phyloP scores from a whole-genome alignment of 257 asterid genomes.

The Avicennia marina region DNA sequence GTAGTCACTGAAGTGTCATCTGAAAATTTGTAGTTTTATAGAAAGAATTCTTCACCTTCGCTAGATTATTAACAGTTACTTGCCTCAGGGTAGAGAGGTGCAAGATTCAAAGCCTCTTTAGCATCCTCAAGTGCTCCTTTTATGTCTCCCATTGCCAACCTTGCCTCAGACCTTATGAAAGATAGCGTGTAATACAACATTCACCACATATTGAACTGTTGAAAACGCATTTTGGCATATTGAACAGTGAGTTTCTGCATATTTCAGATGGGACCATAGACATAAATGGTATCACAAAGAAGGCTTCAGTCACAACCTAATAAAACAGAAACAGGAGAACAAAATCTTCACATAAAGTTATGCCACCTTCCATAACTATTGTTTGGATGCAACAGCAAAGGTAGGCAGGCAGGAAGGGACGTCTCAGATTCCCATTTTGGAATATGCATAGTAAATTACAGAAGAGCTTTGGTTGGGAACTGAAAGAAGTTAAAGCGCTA shows the following conservation, averaged over 20 bases:
- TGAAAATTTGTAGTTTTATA: too few relatives aligned
- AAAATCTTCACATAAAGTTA: neutral
- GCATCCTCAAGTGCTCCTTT: slow-evolving; percentile 75
- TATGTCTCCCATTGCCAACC: slow-evolving; percentile 56
- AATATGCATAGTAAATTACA: too few relatives aligned
- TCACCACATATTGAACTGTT: neutral
- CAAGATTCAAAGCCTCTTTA: slow-evolving; percentile 52
- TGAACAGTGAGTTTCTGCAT: neutral
- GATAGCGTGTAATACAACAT: slow-evolving; percentile 5
- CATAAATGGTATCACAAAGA: neutral
- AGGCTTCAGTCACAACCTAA: neutral
- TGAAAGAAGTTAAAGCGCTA: slow-evolving; percentile 11
- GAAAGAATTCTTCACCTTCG: too few relatives aligned
- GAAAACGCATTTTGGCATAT: neutral
- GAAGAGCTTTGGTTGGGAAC: slow-evolving; percentile 2
- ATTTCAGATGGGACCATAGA: neutral
- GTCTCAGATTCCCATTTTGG: neutral
- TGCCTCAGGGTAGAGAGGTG: slow-evolving; percentile 65
- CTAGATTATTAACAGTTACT: slow-evolving; percentile 14
- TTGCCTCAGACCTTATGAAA: slow-evolving; percentile 55
- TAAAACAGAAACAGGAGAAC: neutral
- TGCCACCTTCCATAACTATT: too few relatives aligned
- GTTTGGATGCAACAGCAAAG: too few relatives aligned
- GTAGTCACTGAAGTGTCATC: too few relatives aligned
- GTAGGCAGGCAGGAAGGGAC: neutral